Base-by-base conservation (phyloP, 257 asterid species). In the Leonotis leonurus region DNA sequence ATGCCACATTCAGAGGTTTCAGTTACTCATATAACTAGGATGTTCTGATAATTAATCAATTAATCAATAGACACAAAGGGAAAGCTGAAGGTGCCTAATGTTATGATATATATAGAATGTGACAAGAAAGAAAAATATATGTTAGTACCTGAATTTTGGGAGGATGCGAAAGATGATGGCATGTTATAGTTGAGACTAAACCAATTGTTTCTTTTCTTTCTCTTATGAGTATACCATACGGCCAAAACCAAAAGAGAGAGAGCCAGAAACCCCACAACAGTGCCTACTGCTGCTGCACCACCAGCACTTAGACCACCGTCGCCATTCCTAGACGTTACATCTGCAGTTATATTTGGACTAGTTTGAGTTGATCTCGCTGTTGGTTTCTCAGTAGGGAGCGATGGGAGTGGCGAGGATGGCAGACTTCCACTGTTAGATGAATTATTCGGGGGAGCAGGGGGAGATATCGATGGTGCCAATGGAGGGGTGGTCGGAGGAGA, bases 111-210 rank as follows among this genome's bases (percentile, higher is more conserved):
- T 9, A 70, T 9, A 43, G 57, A 44, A 39, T 8, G 50, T 33
- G 29, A 43, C 36, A 27, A 37, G 36, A 73, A 27, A 49, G 53
- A 32, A 57, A 37, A 46, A 44, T 13, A 49, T n/a, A 46, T 22
- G 22, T 27, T 56, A 55, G 33, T 75, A 87, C 97, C 97, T 76
- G 97, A 89, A 77, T 85, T 73, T 73, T 81, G 95, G 57, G 97
- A 89, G 68, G 97, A 84, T 29, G 85, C 84, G 62, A 70, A 83
- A 44, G 94, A 94, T 72, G 95, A 89, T 43, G 91, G 87, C 69
- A 73, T 62, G 45, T 52, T 33, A 56, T 79, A 83, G 56, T 76
- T 76, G 59, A 73, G 86, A 22, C 40, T 70, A 49, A 77, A 80
- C 60, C 56, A 36, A 26, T 65, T 67, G 77, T 77, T 77, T 78